Conservation (phyloP, 2,329 filamentous ascomycete species). For the Aspergillus phoenicis region DNA sequence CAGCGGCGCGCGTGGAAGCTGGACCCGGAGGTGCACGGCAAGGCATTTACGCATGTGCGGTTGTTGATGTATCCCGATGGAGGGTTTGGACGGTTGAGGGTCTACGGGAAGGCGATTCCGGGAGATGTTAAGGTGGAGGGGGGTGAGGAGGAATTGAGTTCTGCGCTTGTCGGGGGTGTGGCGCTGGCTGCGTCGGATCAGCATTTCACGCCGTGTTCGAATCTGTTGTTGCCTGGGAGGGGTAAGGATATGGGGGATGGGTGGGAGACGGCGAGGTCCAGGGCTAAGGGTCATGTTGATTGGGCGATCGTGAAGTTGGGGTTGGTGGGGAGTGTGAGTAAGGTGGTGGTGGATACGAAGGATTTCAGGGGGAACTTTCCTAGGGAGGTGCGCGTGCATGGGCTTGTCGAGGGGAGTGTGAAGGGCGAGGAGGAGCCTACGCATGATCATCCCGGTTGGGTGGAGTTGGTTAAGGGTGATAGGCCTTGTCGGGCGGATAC, state of each 20-base stretch:
- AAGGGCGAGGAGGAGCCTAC: slow-evolving; percentile 31
- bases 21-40: slow-evolving; percentile 23
- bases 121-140: slow-evolving; percentile 3
- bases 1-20: slow-evolving; percentile 48
- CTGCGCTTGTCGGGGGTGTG: slow-evolving; percentile 45
- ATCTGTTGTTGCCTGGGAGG: slow-evolving; percentile 46
- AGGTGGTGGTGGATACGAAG: slow-evolving; percentile 48
- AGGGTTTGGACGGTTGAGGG: slow-evolving; percentile 46
- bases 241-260: slow-evolving; percentile 50
- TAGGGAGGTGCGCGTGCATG: slow-evolving; percentile 43
- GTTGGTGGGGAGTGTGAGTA: slow-evolving; percentile 40
- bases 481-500: slow-evolving; percentile 43
- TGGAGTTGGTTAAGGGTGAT: slow-evolving; percentile 40
- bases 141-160: slow-evolving; percentile 41
- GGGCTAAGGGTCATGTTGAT: slow-evolving; percentile 44
- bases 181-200: slow-evolving; percentile 45
- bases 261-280: slow-evolving; percentile 47
- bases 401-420: slow-evolving; percentile 26
- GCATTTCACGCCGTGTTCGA: slow-evolving; percentile 45
- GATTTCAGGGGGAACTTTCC: slow-evolving; percentile 51
- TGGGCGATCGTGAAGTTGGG: slow-evolving; percentile 47
- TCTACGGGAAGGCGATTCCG: slow-evolving; percentile 46
- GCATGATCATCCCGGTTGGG: slow-evolving; percentile 40
- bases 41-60: slow-evolving; percentile 47
- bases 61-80: slow-evolving; percentile 52